A percentile compares a stretch with the other conserved stretches of the same genome.
Conservation (phyloP, 73 alveolate species). For the Tetrahymena elliotti region DNA sequence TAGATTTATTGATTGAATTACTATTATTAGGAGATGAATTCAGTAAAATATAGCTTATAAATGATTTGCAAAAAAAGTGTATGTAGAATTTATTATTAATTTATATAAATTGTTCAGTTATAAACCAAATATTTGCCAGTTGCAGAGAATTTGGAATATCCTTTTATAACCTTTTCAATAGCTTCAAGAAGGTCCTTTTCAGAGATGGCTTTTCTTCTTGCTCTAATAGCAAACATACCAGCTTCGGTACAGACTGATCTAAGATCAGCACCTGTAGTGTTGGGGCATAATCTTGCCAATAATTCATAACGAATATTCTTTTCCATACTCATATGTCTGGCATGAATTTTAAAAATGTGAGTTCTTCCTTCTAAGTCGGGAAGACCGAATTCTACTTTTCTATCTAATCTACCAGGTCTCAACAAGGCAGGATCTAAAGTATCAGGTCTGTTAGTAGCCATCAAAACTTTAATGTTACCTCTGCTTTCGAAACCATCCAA, state of each 20-base stretch:
- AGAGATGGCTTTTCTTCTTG: constrained; percentile 95
- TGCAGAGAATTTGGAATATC: constrained; percentile 87
- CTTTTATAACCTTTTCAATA: constrained; percentile 94
- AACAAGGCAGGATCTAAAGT: constrained; percentile 99
- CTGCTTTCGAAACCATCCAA: constrained; percentile 98
- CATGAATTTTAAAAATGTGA: constrained; percentile 95
- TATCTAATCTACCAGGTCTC: constrained; percentile 99
- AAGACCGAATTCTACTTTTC: constrained; percentile 97
- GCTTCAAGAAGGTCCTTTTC: constrained; percentile 88
- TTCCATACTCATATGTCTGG: constrained; percentile 96
- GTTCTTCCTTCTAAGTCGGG: constrained; percentile 99
- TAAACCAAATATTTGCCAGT: constrained; percentile 67
- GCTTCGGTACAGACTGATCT: constrained; percentile 88
- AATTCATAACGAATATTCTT: constrained; percentile 95
- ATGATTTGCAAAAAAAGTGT: not conserved
- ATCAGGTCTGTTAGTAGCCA: constrained; percentile 98
- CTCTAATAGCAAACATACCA: constrained; percentile 98
- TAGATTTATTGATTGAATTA: too few species aligned
- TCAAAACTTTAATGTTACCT: constrained; percentile 91
- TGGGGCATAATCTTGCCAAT: constrained; percentile 88
- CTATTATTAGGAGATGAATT: not conserved
- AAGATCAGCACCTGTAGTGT: constrained; percentile 98
- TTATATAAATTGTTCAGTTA: constrained; percentile 29
- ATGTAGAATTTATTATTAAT: not conserved
- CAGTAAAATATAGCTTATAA: not conserved